Base-by-base conservation (phyloP, 768 basidiomycete genomes). In the Psilocybe sp. region DNA sequence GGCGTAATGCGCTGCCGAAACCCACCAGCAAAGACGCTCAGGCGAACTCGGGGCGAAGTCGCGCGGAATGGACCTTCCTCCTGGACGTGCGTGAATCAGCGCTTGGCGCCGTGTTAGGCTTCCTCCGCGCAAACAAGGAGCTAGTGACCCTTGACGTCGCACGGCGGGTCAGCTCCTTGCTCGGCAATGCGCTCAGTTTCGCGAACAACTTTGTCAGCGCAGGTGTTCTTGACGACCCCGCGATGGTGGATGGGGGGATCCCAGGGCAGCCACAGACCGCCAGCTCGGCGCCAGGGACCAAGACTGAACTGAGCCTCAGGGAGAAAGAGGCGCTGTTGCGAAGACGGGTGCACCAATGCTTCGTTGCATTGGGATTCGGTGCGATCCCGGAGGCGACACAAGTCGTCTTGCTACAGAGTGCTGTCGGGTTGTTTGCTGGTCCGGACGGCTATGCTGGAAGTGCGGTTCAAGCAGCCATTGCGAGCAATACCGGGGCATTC, bases 1-100 rank as follows among this genome's bases (percentile, higher is more conserved):
- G 97, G 97, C 78, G 97, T 31, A 99, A 99, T 58, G 94, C 96
- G 1, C 76, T 99, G 0, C 94, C 97, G 1, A 99, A 98, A 67
- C 87, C 92, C 0, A 94, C 92, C 0, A 87, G 79, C 60, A 97
- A 97, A 65, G 96, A 98, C 59, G 73, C 82, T 0, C 68, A 74
- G 0, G 70, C 70, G 12, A 78, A 75, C 13, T 76, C 77, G 4
- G 82, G 82, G 14, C 75, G 94, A 28, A 81, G 84, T 20, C 72
- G 80, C 16, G 72, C 79, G 0, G 97, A 98, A 59, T 98, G 94
- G 93, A 77, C 80, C 34, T 99, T 98, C 70, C 74, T 99, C 2
- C 74, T 98, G 7, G 85, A 91, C 51, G 89, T 98, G 15, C 78
- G 96, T 18, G 95, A 97, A 69, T 86, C 85, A 56, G 92, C 96